phyloP scores from a whole-genome alignment of 2,329 filamentous ascomycete species.

The Knufia petricola region DNA sequence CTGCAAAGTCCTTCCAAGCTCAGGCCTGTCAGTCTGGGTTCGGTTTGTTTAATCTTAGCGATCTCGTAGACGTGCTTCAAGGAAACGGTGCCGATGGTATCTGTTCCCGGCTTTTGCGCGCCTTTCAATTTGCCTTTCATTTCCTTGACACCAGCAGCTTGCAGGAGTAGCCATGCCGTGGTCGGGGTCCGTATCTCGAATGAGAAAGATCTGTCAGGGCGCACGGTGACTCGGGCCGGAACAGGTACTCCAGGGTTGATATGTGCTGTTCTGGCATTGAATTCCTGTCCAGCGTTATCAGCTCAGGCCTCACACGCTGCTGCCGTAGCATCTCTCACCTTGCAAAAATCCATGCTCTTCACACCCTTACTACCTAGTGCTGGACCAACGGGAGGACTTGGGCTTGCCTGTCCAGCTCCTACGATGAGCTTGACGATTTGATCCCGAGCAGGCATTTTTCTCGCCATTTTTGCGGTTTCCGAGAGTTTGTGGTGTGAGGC shows the following conservation, averaged over 20 bases:
- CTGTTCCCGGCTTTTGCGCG: conserved; percentile 62
- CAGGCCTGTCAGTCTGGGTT: conserved; percentile 63
- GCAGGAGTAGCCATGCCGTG: conserved; percentile 81
- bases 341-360: conserved; percentile 99
- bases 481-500: background rate
- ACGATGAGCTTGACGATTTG: conserved; percentile 96
- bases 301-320: background rate
- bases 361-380: conserved; percentile 95
- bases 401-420: conserved; percentile 86
- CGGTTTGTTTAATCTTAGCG: conserved; percentile 84
- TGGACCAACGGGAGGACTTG: conserved; percentile 90
- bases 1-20: conserved; percentile 62
- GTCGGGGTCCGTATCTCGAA: conserved; percentile 91
- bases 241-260: conserved; percentile 75
- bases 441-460: conserved; percentile 46
- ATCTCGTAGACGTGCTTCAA: conserved; percentile 98
- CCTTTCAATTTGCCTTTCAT: conserved; percentile 67
- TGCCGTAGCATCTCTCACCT: conserved; percentile 48
- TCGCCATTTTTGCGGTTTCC: conserved; percentile 36
- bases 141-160: conserved; percentile 64
- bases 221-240: conserved; percentile 82
- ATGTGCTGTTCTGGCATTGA: conserved; percentile 87
- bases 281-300: conserved; percentile 55
- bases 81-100: conserved; percentile 73
- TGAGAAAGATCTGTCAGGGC: conserved; percentile 82